Percentiles rank a stretch among this genome's conserved stretches.
Evolutionary conservation across 805 yeast genomes (phyloP).

Genomic region (Pichia scutulata): DNA sequence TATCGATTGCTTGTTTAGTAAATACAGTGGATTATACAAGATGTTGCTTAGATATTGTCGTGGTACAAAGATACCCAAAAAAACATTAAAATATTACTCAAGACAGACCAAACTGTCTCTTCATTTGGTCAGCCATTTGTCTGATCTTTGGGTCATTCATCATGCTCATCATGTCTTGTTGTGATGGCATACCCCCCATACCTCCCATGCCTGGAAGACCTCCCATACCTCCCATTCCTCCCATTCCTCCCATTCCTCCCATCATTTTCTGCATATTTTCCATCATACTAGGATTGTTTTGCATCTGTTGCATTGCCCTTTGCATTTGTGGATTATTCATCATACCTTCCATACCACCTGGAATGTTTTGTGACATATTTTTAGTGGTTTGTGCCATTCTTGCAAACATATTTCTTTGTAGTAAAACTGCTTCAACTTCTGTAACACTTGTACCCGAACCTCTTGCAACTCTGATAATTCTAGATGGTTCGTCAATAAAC

Average conservation of each 20-base stretch:
- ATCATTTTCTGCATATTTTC: slow-evolving; percentile 64
- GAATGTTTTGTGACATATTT: slow-evolving; percentile 44
- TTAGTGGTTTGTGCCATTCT: slow-evolving; percentile 76
- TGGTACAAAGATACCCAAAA: not conserved
- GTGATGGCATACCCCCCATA: slow-evolving; percentile 32
- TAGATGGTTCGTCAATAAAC: slow-evolving; percentile 71
- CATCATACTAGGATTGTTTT: slow-evolving; percentile 72
- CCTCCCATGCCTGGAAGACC: slow-evolving; percentile 25
- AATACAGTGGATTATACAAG: not conserved
- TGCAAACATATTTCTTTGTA: slow-evolving; percentile 92
- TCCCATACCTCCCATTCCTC: slow-evolving; percentile 59
- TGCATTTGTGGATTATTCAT: slow-evolving; percentile 29
- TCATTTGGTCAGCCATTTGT: slow-evolving; percentile 46
- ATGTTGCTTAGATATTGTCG: not conserved
- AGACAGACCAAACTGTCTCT: slow-evolving; percentile 21
- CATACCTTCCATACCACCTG: slow-evolving; percentile 29
- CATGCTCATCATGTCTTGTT: slow-evolving; percentile 38
- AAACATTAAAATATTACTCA: not conserved
- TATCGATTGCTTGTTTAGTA: not conserved
- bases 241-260: slow-evolving; percentile 54
- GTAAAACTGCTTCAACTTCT: slow-evolving; percentile 86
- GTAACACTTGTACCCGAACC: slow-evolving; percentile 91
- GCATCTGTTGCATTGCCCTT: slow-evolving; percentile 50
- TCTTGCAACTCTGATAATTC: slow-evolving; percentile 84
- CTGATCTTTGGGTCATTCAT: slow-evolving; percentile 70